Evolutionary conservation across 305 asterid species (phyloP).

Genomic region (Nicotiana rustica): DNA sequence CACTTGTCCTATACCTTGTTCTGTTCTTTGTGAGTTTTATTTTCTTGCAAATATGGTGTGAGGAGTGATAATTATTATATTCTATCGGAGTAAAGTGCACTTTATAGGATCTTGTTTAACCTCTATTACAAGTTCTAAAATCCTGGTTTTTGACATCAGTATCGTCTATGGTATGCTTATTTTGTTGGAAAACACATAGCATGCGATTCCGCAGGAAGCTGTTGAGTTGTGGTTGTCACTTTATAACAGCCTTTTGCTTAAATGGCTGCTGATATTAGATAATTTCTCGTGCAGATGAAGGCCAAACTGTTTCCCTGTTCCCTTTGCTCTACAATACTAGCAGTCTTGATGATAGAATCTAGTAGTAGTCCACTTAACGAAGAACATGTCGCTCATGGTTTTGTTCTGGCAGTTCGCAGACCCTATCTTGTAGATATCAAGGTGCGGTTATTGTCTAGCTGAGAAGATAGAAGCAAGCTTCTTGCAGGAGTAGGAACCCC

Average conservation of each 20-base stretch:
- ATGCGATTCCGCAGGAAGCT: neutral
- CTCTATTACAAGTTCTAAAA: neutral
- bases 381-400: neutral
- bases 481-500: neutral
- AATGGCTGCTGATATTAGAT: neutral
- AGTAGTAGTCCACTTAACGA: neutral
- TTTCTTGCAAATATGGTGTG: neutral
- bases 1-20: constrained; percentile 11
- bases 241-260: neutral
- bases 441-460: neutral
- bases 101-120: neutral
- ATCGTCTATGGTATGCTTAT: neutral
- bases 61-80: too few species aligned
- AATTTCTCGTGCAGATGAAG: constrained; percentile 20
- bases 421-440: neutral
- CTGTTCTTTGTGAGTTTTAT: neutral
- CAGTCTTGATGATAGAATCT: constrained; percentile 9
- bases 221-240: neutral
- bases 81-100: neutral
- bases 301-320: neutral
- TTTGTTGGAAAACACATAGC: neutral
- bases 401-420: neutral
- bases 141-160: constrained; percentile 4
- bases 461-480: constrained; percentile 21
- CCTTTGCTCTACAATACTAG: neutral